Base-by-base conservation (phyloP, 2,329 filamentous ascomycete genomes). In the Penicillium polonicum region DNA sequence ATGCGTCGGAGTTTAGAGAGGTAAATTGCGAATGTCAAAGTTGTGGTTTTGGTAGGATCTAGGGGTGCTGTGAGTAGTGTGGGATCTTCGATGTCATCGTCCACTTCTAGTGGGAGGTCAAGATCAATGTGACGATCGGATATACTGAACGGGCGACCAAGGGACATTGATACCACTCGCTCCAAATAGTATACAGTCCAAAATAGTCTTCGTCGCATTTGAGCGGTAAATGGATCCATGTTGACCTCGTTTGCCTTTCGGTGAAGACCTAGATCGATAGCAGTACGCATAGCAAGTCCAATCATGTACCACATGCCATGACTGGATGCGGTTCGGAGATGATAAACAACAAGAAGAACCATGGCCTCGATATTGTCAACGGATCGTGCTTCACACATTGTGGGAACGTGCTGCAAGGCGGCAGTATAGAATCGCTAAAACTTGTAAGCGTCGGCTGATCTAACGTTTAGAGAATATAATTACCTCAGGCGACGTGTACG, bases 221-320 rank as follows among this genome's bases (percentile, higher is more conserved):
- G 78, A 4, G 75, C 71, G 23, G 75, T 74, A 45, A 77, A 78
- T 23, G 72, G 72, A 45, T 78, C 70, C 31, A 79, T 62, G 49
- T 72, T 72, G 29, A 65, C 67, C 58, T 81, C 78, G 55, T 79
- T 76, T 41, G 78, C 76, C 55, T 77, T 79, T 45, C 79, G 73
- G 58, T 83, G 81, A 29, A 83, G 71, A 5, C 80, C 81, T 3
- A 83, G 71, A 56, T 82, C 81, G 48, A 83, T 80, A 52, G 78
- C 79, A 8, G 79, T 82, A 41, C 80, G 76, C 78, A 83, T 82
- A 2, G 80, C 80, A 19, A 83, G 72, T 13, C 81, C 80, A 42
- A 82, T 79, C 75, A 83, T 80, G 63, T 82, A 82, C 80, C 80
- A 83, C 48, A 83, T 74, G 9, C 79, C 80, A 57, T 79, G 78